Evolutionary conservation across 2,329 filamentous ascomycete genomes (phyloP), one percentile per base, ranked within the genome.

Genomic region (Exophiala oligosperma): DNA sequence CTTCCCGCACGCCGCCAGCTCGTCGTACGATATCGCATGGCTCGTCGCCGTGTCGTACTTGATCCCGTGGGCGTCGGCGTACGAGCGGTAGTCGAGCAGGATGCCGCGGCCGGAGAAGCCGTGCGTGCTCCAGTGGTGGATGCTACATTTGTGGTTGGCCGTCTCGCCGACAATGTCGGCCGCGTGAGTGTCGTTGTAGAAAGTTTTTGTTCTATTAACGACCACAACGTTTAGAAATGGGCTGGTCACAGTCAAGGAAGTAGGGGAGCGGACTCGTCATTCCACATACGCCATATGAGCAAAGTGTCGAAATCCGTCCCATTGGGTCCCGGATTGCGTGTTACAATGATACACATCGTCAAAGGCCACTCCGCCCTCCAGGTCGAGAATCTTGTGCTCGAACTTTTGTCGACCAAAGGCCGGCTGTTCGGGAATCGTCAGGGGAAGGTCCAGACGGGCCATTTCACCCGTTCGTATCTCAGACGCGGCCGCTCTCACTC

Each of bases 1-100:
- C 35, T 74, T 74, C 0, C 84, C 88, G 35, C 84, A 84, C 7
- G 79, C 77, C 53, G 82, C 80, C 0, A 91, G 76, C 0, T 85
- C 79, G 1, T 76, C 67, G 1, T 81, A 72, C 0, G 77, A 79
- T 68, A 88, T 86, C 28, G 78, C 75, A 65, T 84, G 75, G 0
- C 76, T 73, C 2, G 77, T 77, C 49, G 84, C 78, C 0, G 83
- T 77, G 63, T 83, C 75, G 59, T 80, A 83, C 3, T 71, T 60
- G 28, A 81, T 78, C 11, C 79, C 77, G 53, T 81, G 78, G 7
- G 76, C 76, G 50, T 80, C 75, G 8, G 81, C 77, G 54, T 80
- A 84, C 8, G 69, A 62, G 38, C 70, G 65, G 64, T 77, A 77
- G 63, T 78, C 75, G 17, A 78, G 69, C 12, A 77, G 70, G 37